These are phyloP conservation scores for Pseudocercospora eumusae DNA, from an alignment of 2,329 filamentous ascomycete species.

Conservation along the genomic window DNA sequence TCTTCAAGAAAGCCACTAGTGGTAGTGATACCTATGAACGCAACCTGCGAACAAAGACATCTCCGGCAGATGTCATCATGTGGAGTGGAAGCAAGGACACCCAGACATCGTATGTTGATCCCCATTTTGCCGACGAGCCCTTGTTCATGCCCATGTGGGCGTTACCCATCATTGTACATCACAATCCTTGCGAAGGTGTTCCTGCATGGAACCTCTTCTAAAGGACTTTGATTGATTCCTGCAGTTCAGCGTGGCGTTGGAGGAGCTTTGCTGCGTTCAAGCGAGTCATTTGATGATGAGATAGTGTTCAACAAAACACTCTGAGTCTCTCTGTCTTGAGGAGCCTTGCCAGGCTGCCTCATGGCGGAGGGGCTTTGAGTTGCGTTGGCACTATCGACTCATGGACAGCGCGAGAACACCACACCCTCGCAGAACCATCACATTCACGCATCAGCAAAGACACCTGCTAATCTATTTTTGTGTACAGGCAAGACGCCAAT, in stretches of 20 bases:
- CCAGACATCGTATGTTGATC: constrained; percentile 77
- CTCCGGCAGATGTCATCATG: constrained; percentile 93
- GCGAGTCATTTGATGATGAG: constrained; percentile 19
- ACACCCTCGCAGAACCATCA: neutral
- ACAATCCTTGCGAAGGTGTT: constrained; percentile 2
- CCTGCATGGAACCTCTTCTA: constrained; percentile 6
- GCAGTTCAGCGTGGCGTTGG: constrained; percentile 31
- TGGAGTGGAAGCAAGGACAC: constrained; percentile 96
- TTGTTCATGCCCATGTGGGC: constrained; percentile 12
- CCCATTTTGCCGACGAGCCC: constrained; percentile 27
- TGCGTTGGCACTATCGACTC: constrained; percentile 34
- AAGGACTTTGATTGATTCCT: constrained; percentile 14
- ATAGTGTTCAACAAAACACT: constrained; percentile 27
- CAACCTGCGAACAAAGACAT: constrained; percentile 86
- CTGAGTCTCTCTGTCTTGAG: constrained; percentile 31
- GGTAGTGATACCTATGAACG: constrained; percentile 78
- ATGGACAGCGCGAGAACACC: neutral
- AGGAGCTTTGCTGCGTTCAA: constrained; percentile 26
- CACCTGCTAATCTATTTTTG: constrained; percentile 4
- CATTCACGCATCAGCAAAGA: neutral
- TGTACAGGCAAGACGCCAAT: constrained; percentile 76
- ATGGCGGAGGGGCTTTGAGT: constrained; percentile 36
- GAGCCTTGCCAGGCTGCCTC: constrained; percentile 31
- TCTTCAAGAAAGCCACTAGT: constrained; percentile 83
- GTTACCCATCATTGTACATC: constrained; percentile 6